A percentile compares a stretch with the other conserved stretches of the same genome.
Evolutionary conservation across 2,329 filamentous ascomycete species (phyloP).

Genomic region (Fusarium sp.): DNA sequence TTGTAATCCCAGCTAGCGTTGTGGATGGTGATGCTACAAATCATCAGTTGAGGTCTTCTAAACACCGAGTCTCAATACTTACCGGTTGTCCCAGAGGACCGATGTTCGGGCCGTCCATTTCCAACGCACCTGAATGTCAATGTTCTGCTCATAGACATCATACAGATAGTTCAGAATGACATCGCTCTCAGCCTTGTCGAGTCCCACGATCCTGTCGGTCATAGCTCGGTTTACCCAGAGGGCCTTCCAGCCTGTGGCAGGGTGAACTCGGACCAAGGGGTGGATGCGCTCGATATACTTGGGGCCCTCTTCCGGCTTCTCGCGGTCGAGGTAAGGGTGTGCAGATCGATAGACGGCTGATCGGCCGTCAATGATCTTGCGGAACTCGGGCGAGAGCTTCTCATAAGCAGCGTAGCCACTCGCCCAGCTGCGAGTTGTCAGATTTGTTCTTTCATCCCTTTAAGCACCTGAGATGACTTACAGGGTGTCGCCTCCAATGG

Average conservation of each 20-base stretch:
- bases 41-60: neutral
- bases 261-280: constrained; percentile 79
- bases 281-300: constrained; percentile 78
- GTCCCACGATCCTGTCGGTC: constrained; percentile 77
- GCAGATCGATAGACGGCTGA: constrained; percentile 77
- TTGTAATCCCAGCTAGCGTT: constrained; percentile 84
- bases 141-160: constrained; percentile 78
- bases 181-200: constrained; percentile 80
- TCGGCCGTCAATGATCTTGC: constrained; percentile 78
- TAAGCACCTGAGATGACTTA: neutral
- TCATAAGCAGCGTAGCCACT: constrained; percentile 81
- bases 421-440: constrained; percentile 65
- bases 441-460: neutral
- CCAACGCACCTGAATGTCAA: constrained; percentile 81
- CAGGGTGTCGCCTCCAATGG: constrained; percentile 78
- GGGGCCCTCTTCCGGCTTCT: constrained; percentile 73
- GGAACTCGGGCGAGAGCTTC: constrained; percentile 80
- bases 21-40: constrained; percentile 76
- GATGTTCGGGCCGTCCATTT: constrained; percentile 78
- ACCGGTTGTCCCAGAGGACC: constrained; percentile 81
- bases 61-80: constrained; percentile 33
- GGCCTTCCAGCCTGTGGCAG: constrained; percentile 82
- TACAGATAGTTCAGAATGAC: constrained; percentile 77
- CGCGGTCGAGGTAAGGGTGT: constrained; percentile 77
- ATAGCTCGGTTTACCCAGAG: constrained; percentile 81